These are phyloP conservation scores for Coemansia sp. DNA, from an alignment of 192 early-diverging fungal species.

Conservation along the genomic window DNA sequence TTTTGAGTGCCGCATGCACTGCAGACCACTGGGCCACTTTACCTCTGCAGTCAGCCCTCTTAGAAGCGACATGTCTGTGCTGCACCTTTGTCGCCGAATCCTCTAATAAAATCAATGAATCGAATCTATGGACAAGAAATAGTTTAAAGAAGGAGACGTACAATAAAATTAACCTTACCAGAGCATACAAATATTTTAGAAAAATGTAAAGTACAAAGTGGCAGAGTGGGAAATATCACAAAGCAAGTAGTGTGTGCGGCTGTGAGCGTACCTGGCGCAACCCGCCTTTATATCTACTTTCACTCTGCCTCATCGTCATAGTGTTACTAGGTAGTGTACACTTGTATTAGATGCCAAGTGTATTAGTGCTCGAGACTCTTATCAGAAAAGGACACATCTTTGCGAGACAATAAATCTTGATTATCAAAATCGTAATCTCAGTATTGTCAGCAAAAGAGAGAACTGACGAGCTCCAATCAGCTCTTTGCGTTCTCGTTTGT, in stretches of 20 bases:
- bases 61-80: not conserved
- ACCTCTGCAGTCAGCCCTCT: not conserved
- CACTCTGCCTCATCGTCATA: not conserved
- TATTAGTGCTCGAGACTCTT: not conserved
- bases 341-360: not conserved
- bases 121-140: not conserved
- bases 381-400: slow-evolving; percentile 7
- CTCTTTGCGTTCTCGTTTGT: not conserved
- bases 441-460: not conserved
- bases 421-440: not conserved
- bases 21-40: not conserved
- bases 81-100: not conserved
- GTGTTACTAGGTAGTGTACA: not conserved
- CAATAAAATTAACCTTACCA: not conserved
- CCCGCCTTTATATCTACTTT: not conserved
- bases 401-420: slow-evolving; percentile 5
- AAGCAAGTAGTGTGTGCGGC: too few species aligned
- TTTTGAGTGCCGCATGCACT: not conserved
- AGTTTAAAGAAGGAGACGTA: not conserved
- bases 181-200: not conserved
- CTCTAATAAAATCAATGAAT: not conserved
- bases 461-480: not conserved
- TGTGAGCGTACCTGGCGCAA: not conserved
- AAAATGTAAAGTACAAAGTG: not conserved
- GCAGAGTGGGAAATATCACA: not conserved